These are phyloP conservation scores for Leccinum incarnatum DNA, from an alignment of 768 basidiomycete genomes.

Conservation along the genomic window DNA sequence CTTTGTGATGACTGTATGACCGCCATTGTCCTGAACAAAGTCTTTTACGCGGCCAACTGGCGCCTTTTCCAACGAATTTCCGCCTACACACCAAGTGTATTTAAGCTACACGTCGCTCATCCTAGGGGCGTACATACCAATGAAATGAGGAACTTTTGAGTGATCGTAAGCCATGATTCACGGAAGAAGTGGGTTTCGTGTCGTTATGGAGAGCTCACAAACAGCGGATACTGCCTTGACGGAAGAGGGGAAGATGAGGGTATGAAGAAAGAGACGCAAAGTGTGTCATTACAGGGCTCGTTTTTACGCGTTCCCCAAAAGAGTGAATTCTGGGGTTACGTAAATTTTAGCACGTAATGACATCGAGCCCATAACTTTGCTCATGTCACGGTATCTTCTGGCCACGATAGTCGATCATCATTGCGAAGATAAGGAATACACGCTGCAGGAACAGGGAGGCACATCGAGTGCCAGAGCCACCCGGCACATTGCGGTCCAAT, in stretches of 20 bases:
- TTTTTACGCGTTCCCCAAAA: slow-evolving; percentile 31
- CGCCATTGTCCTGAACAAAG: slow-evolving; percentile 88
- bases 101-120: slow-evolving; percentile 8
- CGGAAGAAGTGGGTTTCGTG: slow-evolving; percentile 5
- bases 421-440: slow-evolving; percentile 4
- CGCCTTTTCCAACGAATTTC: slow-evolving; percentile 87
- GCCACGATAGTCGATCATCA: slow-evolving; percentile 15
- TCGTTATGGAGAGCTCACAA: slow-evolving; percentile 4
- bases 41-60: slow-evolving; percentile 76
- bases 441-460: slow-evolving; percentile 18
- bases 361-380: background rate
- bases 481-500: slow-evolving; percentile 16
- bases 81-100: slow-evolving; percentile 54
- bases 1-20: slow-evolving; percentile 98
- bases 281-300: slow-evolving; percentile 11
- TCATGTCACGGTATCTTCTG: background rate
- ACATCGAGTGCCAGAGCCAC: slow-evolving; percentile 20
- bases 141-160: slow-evolving; percentile 60
- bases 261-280: slow-evolving; percentile 13
- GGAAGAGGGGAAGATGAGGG: slow-evolving; percentile 17
- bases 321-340: slow-evolving; percentile 30
- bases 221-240: slow-evolving; percentile 8
- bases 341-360: slow-evolving; percentile 11
- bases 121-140: slow-evolving; percentile 40
- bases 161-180: slow-evolving; percentile 46